Evolutionary conservation across 208 protist genomes (phyloP), one percentile per base, ranked within the genome.

Genomic region (Crithidia fasciculata): DNA sequence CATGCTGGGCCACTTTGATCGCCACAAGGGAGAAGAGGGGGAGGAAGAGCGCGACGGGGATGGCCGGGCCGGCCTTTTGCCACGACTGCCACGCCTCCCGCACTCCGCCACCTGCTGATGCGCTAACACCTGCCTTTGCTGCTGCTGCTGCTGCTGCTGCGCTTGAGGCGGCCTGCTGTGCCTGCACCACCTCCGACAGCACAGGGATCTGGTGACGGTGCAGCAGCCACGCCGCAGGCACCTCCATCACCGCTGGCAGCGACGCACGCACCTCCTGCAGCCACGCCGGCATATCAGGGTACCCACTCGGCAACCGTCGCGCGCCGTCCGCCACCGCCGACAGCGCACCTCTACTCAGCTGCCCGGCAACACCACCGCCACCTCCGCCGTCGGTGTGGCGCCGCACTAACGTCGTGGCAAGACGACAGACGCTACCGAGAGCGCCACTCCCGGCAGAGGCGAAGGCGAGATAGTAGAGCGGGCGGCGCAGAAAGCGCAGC

Each of bases 21-120:
- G 78, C 80, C 8, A 72, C 57, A n/a, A 87, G 55, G 0, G 90
- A 88, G 71, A 95, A 92, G 59, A 92, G 53, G 5, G 90, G 87
- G 40, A 95, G 81, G 39, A 95, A 95, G 49, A 95, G 50, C 12
- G 74, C 78, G 6, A 89, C 73, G 8, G 90, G 88, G 16, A 95
- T 81, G 59, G 91, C 82, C 5, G 84, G 87, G 36, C 85, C 83
- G 15, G 78, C 79, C 37, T 72, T 69, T n/a, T 81, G 66, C 85
- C 85, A 89, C 12, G 72, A 52, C 72, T 59, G 40, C 68, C 59
- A 73, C 57, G 73, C 61, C 59, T 73, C 62, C 74, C 83, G 73
- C 60, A 72, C 69, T 13, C 74, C 74, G 41, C 55, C 18, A 37
- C 53, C 66, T 41, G 70, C 61, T 7, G 72, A 67, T 16, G 67